Percentiles rank a stretch among this genome's conserved stretches.
phyloP scores from a whole-genome alignment of 257 asterid species.

The Lithospermum erythrorhizon region DNA sequence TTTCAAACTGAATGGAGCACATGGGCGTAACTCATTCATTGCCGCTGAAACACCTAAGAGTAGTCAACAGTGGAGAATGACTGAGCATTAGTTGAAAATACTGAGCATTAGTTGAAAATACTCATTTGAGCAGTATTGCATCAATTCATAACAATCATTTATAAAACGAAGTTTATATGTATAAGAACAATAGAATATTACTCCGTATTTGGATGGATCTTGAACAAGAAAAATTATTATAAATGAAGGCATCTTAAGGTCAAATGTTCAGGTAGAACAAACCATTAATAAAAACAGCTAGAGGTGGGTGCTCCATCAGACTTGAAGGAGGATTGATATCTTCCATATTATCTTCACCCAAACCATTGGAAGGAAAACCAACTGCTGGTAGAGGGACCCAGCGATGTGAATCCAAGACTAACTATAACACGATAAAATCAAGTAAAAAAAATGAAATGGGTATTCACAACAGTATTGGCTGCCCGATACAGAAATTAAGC shows the following conservation, averaged over 20 bases:
- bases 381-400: conserved; percentile 78
- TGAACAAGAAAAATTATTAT: conserved; percentile 3
- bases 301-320: conserved; percentile 98
- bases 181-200: not conserved
- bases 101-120: not conserved
- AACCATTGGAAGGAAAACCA: conserved; percentile 71
- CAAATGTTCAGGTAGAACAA: conserved; percentile 7
- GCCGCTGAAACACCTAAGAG: conserved; percentile 87
- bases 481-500: too few species aligned
- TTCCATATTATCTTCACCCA: conserved; percentile 68
- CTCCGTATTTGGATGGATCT: too few species aligned
- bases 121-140: not conserved
- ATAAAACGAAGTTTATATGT: not conserved
- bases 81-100: not conserved
- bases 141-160: not conserved
- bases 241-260: not conserved
- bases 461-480: conserved; percentile 13
- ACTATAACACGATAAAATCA: conserved; percentile 35
- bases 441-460: conserved; percentile 16
- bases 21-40: conserved; percentile 91
- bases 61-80: conserved; percentile 4
- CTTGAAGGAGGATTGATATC: conserved; percentile 78
- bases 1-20: conserved; percentile 82
- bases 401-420: conserved; percentile 78
- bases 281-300: conserved; percentile 88